phyloP scores from a whole-genome alignment of 2,329 filamentous ascomycete species.

The Verticillium zaregamsianum region DNA sequence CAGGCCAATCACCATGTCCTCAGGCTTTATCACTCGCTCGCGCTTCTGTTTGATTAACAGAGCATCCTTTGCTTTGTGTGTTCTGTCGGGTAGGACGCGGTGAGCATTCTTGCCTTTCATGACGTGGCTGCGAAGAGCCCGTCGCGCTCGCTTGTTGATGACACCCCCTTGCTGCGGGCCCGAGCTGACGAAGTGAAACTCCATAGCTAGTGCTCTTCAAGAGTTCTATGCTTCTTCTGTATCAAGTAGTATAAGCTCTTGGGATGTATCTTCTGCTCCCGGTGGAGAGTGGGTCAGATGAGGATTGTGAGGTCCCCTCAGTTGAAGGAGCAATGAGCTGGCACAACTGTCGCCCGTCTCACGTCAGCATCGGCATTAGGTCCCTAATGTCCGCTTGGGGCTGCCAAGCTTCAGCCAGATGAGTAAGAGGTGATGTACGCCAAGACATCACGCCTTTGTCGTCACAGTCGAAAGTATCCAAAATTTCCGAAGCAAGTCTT shows the following conservation, averaged over 20 bases:
- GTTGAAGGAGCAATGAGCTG: not conserved
- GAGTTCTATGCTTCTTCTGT: not conserved
- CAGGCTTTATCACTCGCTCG: not conserved
- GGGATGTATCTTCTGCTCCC: too few species aligned
- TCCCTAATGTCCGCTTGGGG: not conserved
- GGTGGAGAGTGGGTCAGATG: too few species aligned
- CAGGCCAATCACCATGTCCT: not conserved
- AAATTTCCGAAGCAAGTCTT: too few species aligned
- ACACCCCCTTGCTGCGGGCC: not conserved
- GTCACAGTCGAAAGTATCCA: too few species aligned
- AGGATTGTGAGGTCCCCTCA: too few species aligned
- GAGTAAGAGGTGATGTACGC: too few species aligned
- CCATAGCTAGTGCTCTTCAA: not conserved
- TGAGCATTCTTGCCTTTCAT: constrained; percentile 11
- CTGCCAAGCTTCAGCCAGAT: not conserved
- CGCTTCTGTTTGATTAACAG: too few species aligned
- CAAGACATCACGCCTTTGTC: too few species aligned
- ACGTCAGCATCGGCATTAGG: not conserved
- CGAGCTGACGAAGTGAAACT: not conserved
- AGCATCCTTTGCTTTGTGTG: too few species aligned
- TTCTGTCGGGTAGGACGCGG: too few species aligned
- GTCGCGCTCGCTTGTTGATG: constrained; percentile 6
- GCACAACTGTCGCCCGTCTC: too few species aligned
- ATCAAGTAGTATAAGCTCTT: too few species aligned
- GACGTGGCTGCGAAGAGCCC: constrained; percentile 12